phyloP scores from a whole-genome alignment of 2,329 filamentous ascomycete species.

The Monilinia laxa region DNA sequence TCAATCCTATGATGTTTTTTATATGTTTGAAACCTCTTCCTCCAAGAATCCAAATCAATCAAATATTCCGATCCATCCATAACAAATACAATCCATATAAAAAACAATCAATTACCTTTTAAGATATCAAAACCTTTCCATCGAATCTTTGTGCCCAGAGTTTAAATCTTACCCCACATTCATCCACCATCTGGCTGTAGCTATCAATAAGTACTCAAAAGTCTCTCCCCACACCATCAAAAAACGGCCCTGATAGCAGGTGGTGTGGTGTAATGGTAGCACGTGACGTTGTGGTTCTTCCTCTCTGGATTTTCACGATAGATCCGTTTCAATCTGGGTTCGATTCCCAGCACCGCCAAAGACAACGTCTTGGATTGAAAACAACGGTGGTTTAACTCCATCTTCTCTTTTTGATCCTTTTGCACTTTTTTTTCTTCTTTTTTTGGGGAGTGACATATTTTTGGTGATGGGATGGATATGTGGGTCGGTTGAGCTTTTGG shows the following conservation, averaged over 20 bases:
- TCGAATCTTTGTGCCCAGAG: no score
- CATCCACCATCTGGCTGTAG: no score
- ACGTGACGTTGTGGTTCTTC: slow-evolving; percentile 39
- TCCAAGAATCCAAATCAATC: no score
- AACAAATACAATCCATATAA: no score
- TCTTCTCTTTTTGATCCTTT: not conserved
- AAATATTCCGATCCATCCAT: no score
- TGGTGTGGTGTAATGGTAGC: slow-evolving; percentile 37
- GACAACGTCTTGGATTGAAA: slow-evolving; percentile 33
- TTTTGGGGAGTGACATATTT: not conserved
- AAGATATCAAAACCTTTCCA: no score
- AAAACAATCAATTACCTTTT: no score
- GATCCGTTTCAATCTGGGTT: slow-evolving; percentile 40
- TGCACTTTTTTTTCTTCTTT: not conserved
- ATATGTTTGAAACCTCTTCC: no score
- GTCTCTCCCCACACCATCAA: not conserved
- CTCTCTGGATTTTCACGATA: slow-evolving; percentile 26
- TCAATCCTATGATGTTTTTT: no score
- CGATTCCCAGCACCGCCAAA: slow-evolving; percentile 41
- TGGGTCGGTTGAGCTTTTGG: not conserved
- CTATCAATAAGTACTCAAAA: not conserved
- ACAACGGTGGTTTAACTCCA: slow-evolving; percentile 18
- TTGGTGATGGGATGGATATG: not conserved
- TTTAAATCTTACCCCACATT: no score
- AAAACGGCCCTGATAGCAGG: slow-evolving; percentile 6